These are phyloP conservation scores for Malassezia restricta DNA, from an alignment of 1,284 basidiomycete genomes.

Conservation along the genomic window DNA sequence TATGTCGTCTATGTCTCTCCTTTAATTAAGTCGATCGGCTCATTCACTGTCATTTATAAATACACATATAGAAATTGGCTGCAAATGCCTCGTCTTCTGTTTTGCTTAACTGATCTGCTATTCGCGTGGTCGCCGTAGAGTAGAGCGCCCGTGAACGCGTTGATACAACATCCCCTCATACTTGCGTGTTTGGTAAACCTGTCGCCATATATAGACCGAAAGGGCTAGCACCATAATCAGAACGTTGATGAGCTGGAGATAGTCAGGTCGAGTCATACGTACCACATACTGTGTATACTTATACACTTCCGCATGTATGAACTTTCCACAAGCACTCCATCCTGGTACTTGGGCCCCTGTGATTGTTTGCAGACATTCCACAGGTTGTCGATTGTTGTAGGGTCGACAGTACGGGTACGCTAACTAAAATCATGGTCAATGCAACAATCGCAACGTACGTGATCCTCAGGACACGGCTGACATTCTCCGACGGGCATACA, in stretches of 20 bases:
- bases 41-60: neutral
- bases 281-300: constrained; percentile 12
- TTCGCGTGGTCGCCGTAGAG: neutral
- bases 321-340: constrained; percentile 16
- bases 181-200: constrained; percentile 14
- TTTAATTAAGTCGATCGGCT: neutral
- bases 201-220: constrained; percentile 12
- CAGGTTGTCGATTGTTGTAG: constrained; percentile 29
- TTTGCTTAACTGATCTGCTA: too few species aligned
- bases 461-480: constrained; percentile 19
- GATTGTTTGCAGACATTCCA: constrained; percentile 14
- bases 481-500: constrained; percentile 22
- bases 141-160: constrained; percentile 11
- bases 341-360: neutral
- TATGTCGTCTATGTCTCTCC: neutral
- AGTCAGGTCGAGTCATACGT: neutral
- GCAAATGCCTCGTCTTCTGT: neutral
- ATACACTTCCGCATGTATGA: constrained; percentile 9
- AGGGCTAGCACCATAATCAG: constrained; percentile 4
- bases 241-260: constrained; percentile 7
- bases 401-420: constrained; percentile 31
- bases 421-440: neutral
- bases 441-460: constrained; percentile 9
- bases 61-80: neutral
- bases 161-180: constrained; percentile 11